Conservation (phyloP, 176 grass and related monocot genomes). For the Eleusine indica region DNA sequence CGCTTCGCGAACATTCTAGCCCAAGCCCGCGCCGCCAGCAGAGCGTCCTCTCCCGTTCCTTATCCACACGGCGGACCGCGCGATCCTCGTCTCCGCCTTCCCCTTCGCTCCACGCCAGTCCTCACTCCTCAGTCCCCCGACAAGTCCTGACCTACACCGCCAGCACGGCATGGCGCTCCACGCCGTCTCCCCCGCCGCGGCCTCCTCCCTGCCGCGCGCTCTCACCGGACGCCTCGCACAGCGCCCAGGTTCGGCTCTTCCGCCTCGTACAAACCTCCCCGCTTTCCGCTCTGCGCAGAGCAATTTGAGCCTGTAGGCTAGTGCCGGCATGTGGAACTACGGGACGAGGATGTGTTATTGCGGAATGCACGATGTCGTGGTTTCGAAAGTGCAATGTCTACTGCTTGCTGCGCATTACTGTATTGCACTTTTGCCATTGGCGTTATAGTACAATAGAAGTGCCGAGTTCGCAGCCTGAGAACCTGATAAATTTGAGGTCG, state of each 20-base stretch:
- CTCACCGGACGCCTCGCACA: slow-evolving; percentile 29
- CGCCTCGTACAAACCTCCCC: background rate
- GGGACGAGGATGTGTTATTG: background rate
- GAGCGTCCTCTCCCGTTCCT: background rate
- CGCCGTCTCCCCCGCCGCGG: slow-evolving; percentile 56
- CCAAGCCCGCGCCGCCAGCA: background rate
- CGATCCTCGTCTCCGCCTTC: background rate
- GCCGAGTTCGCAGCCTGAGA: background rate
- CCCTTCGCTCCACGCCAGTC: background rate
- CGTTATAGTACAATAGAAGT: background rate
- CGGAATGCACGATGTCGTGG: background rate
- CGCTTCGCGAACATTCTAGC: background rate
- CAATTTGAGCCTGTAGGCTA: background rate
- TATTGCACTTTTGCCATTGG: too few relatives aligned
- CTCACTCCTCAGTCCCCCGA: too few relatives aligned
- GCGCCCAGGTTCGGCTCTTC: slow-evolving; percentile 47
- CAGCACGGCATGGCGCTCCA: slow-evolving; percentile 58
- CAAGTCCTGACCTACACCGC: background rate
- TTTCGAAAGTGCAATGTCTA: background rate
- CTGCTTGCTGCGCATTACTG: background rate
- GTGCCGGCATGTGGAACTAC: background rate
- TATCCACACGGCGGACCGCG: slow-evolving; percentile 39
- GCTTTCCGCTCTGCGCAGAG: background rate
- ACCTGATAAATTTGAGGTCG: background rate
- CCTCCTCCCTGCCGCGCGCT: slow-evolving; percentile 31